A percentile compares a stretch with the other conserved stretches of the same genome.
Evolutionary conservation across 2,329 filamentous ascomycete genomes (phyloP).

Genomic region (Onygena corvina): DNA sequence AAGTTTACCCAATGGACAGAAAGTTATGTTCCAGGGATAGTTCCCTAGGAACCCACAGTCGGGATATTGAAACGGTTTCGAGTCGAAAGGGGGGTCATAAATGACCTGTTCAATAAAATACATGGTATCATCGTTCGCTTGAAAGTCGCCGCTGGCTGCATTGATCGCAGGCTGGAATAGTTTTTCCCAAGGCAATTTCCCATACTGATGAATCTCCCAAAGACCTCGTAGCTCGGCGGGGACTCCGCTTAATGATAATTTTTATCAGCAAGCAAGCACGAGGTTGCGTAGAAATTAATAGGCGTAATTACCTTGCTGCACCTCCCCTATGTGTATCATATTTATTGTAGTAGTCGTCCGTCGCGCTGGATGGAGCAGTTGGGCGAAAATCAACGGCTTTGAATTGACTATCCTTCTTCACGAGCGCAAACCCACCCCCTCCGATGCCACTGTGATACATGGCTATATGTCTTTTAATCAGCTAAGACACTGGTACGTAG

Average conservation of each 20-base stretch:
- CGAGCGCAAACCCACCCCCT: conserved; percentile 80
- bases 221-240: conserved; percentile 58
- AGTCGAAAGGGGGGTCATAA: conserved; percentile 38
- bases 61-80: not conserved
- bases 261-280: conserved; percentile 16
- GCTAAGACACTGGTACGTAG: not conserved
- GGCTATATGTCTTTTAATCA: conserved; percentile 25
- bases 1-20: conserved; percentile 67
- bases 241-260: conserved; percentile 36
- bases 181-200: conserved; percentile 50
- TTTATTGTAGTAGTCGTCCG: not conserved
- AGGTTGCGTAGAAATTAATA: conserved; percentile 44
- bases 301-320: not conserved
- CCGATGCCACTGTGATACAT: conserved; percentile 74
- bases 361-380: conserved; percentile 48
- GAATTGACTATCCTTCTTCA: conserved; percentile 53
- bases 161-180: conserved; percentile 62
- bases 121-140: conserved; percentile 59
- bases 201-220: conserved; percentile 54
- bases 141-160: conserved; percentile 41
- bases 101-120: conserved; percentile 54
- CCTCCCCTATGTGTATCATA: not conserved
- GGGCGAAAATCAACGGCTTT: conserved; percentile 86
- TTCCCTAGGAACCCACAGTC: not conserved
- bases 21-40: conserved; percentile 67